Evolutionary conservation across 768 basidiomycete genomes (phyloP), one percentile per base, ranked within the genome.

Genomic region (Phanerochaete carnosa): DNA sequence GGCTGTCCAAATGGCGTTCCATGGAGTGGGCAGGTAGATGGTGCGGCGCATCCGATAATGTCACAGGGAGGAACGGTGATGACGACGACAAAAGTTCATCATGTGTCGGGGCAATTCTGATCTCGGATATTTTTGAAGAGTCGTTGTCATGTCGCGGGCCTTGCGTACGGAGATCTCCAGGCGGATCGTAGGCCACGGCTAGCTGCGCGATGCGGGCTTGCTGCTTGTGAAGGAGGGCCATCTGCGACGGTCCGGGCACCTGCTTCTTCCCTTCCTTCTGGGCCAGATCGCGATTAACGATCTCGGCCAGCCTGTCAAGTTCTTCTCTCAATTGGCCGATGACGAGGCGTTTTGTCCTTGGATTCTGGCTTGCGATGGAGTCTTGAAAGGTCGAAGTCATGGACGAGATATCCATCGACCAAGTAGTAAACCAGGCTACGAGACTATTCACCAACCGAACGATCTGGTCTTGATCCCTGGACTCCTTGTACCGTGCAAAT

Each of bases 31-130:
- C 61, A 0, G 82, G 82, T 11, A 79, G 77, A 56, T 80, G 87
- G 66, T 90, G 89, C 0, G 88, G 89, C 0, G 87, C 88, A 1
- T 73, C 77, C 25, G 74, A 78, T 1, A 88, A 68, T 63, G 80
- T 87, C 0, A 79, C 83, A 0, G 91, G 91, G 0, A 92, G 71
- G 67, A 81, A 90, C 0, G 88, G 84, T 2, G 74, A 67, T 11
- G 73, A 30, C 0, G 68, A 71, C 19, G 75, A 83, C 43, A 81
- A 68, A 8, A 93, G 76, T 66, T 93, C 91, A 6, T 79, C 71
- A 43, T 88, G 80, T 0, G 91, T 92, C 0, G 91, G 90, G 0
- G 85, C 83, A 50, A 90, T 80, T 19, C 82, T 75, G 46, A 92
- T 89, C 2, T 83, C 73, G 2, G 66, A 25, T 11, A 91, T 85